Conservation (phyloP, 257 asterid genomes). For the Fraxinus americana region DNA sequence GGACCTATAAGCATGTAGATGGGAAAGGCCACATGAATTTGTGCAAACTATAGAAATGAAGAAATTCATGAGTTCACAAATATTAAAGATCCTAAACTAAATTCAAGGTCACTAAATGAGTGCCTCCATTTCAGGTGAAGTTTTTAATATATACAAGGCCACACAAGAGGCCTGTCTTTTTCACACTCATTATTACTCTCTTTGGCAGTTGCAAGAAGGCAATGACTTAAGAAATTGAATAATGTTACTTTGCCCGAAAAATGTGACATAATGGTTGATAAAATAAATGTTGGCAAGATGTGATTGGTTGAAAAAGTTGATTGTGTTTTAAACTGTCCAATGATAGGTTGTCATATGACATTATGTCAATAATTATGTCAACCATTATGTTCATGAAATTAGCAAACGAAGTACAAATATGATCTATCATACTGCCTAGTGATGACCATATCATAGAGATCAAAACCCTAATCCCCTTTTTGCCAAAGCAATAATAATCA, state of each 20-base stretch:
- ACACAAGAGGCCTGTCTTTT: neutral
- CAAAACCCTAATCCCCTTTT: neutral
- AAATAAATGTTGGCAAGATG: no score
- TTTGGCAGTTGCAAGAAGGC: neutral
- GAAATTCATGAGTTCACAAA: neutral
- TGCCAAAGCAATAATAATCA: neutral
- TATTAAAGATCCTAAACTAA: neutral
- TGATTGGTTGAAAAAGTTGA: no score
- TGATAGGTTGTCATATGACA: no score
- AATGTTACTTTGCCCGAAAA: no score
- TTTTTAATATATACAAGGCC: neutral
- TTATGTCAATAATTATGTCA: no score
- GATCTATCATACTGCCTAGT: neutral
- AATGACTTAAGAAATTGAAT: neutral
- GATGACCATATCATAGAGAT: neutral
- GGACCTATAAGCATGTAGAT: neutral
- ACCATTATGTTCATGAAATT: neutral
- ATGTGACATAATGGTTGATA: no score
- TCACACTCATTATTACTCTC: neutral
- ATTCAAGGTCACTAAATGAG: neutral
- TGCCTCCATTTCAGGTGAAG: constrained; percentile 6
- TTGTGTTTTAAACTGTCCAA: no score
- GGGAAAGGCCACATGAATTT: neutral
- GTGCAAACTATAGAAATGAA: neutral
- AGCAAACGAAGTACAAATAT: neutral